Evolutionary conservation across 495 filamentous ascomycete species (phyloP).

Genomic region (Penicillium paradoxum): DNA sequence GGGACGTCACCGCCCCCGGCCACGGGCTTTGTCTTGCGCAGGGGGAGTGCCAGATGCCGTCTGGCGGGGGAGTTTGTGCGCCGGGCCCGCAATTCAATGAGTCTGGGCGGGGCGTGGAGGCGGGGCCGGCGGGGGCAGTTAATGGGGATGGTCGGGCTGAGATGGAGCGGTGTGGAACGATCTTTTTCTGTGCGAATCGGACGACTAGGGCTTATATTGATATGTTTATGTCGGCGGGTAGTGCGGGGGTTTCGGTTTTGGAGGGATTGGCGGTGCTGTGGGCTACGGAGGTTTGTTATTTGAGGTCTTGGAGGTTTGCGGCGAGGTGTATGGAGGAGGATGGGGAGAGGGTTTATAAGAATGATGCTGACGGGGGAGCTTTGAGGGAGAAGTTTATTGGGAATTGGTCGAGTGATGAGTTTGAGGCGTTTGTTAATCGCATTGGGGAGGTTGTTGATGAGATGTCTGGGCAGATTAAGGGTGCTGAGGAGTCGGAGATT

Average conservation of each 20-base stretch:
- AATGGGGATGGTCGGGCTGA: not conserved
- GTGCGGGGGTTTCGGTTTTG: constrained; percentile 43
- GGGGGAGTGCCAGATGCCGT: constrained; percentile 24
- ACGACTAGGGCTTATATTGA: constrained; percentile 51
- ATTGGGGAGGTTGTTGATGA: constrained; percentile 43
- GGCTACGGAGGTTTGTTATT: constrained; percentile 65
- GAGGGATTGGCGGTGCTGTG: constrained; percentile 69
- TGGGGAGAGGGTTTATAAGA: not conserved
- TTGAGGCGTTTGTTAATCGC: constrained; percentile 49
- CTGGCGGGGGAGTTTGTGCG: constrained; percentile 11
- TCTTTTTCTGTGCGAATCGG: constrained; percentile 32
- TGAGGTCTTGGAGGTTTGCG: constrained; percentile 56
- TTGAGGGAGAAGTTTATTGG: constrained; percentile 58
- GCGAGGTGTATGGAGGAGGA: constrained; percentile 28
- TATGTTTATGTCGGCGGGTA: constrained; percentile 49
- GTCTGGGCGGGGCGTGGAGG: not conserved
- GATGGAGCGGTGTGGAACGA: constrained; percentile 3
- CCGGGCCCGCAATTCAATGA: not conserved
- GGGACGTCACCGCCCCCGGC: not conserved
- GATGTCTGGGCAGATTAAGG: constrained; percentile 38
- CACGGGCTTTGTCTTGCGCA: constrained; percentile 17
- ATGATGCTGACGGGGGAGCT: constrained; percentile 58
- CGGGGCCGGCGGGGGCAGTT: not conserved
- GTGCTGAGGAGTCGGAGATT: constrained; percentile 31
- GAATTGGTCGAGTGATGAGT: constrained; percentile 59